These are phyloP conservation scores for Diaporthe longicolla DNA, from an alignment of 2,329 filamentous ascomycete species.

Conservation along the genomic window DNA sequence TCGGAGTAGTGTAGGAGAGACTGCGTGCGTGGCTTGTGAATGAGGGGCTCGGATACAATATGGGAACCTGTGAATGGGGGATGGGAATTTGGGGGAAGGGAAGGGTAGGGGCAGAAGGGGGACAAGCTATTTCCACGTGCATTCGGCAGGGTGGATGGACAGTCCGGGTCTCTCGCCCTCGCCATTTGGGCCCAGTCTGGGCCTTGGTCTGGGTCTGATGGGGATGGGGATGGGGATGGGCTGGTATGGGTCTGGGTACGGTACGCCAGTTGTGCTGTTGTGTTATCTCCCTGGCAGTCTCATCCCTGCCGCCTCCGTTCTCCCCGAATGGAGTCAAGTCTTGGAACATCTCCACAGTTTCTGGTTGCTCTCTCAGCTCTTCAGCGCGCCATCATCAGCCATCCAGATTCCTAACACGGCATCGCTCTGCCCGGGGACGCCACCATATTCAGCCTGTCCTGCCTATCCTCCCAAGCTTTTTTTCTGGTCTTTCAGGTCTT, in stretches of 20 bases:
- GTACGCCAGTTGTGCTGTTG: not conserved
- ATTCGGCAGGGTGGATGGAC: constrained; percentile 9
- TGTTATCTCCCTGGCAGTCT: constrained; percentile 12
- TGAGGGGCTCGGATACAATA: constrained; percentile 16
- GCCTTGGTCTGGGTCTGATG: constrained; percentile 2
- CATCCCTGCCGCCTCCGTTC: constrained; percentile 28
- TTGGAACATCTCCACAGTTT: constrained; percentile 15
- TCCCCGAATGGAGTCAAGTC: constrained; percentile 25
- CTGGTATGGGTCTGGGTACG: constrained; percentile 3
- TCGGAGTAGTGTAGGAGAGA: not conserved
- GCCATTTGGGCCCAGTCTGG: not conserved
- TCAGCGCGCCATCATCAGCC: constrained; percentile 17
- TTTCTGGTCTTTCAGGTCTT: too few relatives aligned
- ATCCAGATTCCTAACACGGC: constrained; percentile 40
- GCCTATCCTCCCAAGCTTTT: not conserved
- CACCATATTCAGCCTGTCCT: not conserved
- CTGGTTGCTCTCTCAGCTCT: not conserved
- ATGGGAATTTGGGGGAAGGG: too few relatives aligned
- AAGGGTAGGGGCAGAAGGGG: not conserved
- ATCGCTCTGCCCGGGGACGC: constrained; percentile 29
- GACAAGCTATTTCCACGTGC: constrained; percentile 38
- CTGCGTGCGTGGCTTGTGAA: not conserved
- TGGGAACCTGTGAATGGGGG: not conserved
- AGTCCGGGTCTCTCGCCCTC: not conserved
- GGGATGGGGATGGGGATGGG: too few relatives aligned